Evolutionary conservation across 768 basidiomycete species (phyloP).

Genomic region (Fomitopsis serialis): DNA sequence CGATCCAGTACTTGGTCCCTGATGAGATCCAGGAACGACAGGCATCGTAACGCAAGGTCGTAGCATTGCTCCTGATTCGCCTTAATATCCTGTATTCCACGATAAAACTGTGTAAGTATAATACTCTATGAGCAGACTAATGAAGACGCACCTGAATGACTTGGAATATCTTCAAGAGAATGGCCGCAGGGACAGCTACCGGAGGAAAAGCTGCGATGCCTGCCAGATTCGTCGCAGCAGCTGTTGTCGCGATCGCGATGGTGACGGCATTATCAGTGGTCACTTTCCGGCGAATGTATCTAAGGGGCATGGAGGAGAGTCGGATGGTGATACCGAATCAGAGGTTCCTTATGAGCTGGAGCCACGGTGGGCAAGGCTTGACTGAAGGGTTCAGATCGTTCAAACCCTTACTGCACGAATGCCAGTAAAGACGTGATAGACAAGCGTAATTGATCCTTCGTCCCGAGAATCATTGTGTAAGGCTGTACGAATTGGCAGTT

Average conservation of each 20-base stretch:
- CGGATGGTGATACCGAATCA: not conserved
- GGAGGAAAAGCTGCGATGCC: conserved; percentile 37
- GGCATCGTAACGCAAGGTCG: conserved; percentile 34
- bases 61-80: conserved; percentile 36
- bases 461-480: not conserved
- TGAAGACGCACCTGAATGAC: conserved; percentile 35
- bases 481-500: not conserved
- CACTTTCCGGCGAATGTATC: conserved; percentile 23
- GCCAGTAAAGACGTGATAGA: not conserved
- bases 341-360: not conserved
- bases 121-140: conserved; percentile 1
- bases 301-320: conserved; percentile 22
- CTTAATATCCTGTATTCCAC: conserved; percentile 20
- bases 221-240: conserved; percentile 26
- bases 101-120: not conserved
- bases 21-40: conserved; percentile 37
- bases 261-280: conserved; percentile 24
- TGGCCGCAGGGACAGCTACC: conserved; percentile 32
- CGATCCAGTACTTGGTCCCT: conserved; percentile 39
- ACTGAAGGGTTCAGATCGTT: too few relatives aligned
- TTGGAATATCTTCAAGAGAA: conserved; percentile 39
- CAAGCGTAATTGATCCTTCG: not conserved
- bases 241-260: conserved; percentile 25
- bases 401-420: too few relatives aligned
- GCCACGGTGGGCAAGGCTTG: too few relatives aligned